Evolutionary conservation across 768 basidiomycete genomes (phyloP), one percentile per base, ranked within the genome.

Genomic region (Panellus pusillus): DNA sequence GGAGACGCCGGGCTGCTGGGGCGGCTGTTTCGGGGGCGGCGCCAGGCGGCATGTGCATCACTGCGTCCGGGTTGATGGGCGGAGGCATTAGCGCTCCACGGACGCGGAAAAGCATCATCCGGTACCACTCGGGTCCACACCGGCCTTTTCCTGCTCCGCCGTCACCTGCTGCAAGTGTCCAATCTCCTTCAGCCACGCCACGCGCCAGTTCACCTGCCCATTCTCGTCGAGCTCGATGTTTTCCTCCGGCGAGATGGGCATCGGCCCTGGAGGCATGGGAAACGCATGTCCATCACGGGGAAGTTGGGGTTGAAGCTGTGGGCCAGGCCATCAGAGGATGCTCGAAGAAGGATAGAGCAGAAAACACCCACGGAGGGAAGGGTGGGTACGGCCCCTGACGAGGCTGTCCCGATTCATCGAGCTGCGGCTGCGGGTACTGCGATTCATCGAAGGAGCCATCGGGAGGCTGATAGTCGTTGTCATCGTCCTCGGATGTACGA

Each of bases 61-160:
- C 60, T 9, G 65, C 74, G 54, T 78, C 78, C 24, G 79, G 78
- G 54, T 78, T 79, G 69, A 79, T 75, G 6, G 78, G 77, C 24
- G 24, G 24, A 12, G 74, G 81, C 81, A 91, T 82, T 58, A 91
- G 74, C 15, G 86, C 86, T 40, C 77, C 78, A 50, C 91, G 77
- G 39, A 92, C 83, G n/a, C 88, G 82, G 64, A 89, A 77, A 9
- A 91, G 65, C 89, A 93, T 92, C 81, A 89, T 86, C 58, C 86
- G 74, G 63, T 85, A 93, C 91, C 91, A 93, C 57, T 93, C 91
- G 41, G 83, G 46, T 89, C 89, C 3, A 80, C 86, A 28, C 86
- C 87, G 17, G 83, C 82, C 70, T 91, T 91, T 66, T 93, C 89
- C 65, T 92, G 91, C 62, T 92, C 87, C 9, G 71, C 78, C 0